These are phyloP conservation scores for Skeletonema tropicum DNA, from an alignment of 108 stramenopile genomes.

Conservation along the genomic window DNA sequence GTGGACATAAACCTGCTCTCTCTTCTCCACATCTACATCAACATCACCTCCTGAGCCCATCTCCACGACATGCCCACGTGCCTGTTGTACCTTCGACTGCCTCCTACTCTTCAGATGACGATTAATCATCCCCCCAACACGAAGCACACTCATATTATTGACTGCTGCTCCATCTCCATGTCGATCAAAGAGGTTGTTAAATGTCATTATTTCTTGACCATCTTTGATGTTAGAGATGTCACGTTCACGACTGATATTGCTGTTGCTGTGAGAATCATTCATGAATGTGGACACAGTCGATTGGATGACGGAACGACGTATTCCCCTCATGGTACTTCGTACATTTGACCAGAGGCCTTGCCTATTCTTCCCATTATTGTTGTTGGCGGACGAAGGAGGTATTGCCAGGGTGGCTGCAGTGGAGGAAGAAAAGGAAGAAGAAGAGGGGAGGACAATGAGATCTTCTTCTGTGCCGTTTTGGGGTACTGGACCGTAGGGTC, in stretches of 20 bases:
- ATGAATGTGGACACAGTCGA: neutral
- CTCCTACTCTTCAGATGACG: neutral
- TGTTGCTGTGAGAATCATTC: neutral
- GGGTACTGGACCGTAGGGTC: too few relatives aligned
- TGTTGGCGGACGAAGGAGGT: neutral
- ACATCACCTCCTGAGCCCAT: too few relatives aligned
- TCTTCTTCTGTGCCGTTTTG: conserved; percentile 2
- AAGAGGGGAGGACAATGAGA: neutral
- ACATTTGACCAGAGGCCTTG: neutral
- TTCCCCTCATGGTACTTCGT: neutral
- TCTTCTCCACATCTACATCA: too few relatives aligned
- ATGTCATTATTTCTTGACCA: neutral
- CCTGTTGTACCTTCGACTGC: neutral
- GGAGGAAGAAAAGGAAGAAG: too few relatives aligned
- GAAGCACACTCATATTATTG: neutral
- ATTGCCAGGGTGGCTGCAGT: neutral
- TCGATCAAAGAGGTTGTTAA: too few relatives aligned
- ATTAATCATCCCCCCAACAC: neutral
- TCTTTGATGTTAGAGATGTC: too few relatives aligned
- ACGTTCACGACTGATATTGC: neutral
- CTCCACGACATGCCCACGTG: too few relatives aligned
- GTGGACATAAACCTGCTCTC: too few relatives aligned
- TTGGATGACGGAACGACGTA: neutral
- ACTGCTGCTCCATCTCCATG: neutral
- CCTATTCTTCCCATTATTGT: too few relatives aligned